Evolutionary conservation across 441 rosid species (phyloP), one percentile per base, ranked within the genome.

Genomic region (Iberis amara): DNA sequence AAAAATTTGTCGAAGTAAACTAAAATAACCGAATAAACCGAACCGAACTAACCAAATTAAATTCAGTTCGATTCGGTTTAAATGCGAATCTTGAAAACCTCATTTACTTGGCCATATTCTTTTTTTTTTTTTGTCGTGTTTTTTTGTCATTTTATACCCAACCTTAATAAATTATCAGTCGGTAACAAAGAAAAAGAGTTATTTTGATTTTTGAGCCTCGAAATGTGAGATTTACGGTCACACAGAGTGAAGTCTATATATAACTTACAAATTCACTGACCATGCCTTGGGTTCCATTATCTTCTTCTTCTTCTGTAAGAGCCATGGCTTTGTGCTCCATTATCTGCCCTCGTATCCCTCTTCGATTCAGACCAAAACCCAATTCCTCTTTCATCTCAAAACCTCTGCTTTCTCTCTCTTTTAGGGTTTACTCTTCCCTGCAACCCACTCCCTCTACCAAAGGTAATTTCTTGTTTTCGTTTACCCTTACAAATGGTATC

Each of bases 281-380:
- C 47, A 60, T 48, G 67, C 18, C 37, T 32, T 61, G 26, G 10
- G 31, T 23, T 40, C 51, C 49, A 36, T 54, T 12, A 62, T 69
- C 69, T 60, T 62, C 76, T 56, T 60, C 65, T 59, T 43, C 65
- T 59, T 72, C 74, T 59, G 43, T 70, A 52, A 42, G 68, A 12
- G 69, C 81, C 59, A 81, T 85, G 87, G 80, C 81, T 26, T 52
- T 73, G 61, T 70, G 74, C 72, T 79, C 85, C 6, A 68, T 73
- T 67, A 80, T 80, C 54, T 73, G 76, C 68, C 76, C 92, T 62
- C 79, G 56, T 8, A 31, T 85, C 36, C 70, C 95, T 41, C 10
- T 11, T 59, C 53, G 41, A 40, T 76, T 75, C 32, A 52, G 63
- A 66, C 42, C 70, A 11, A 77, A 35, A 41, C 74, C 82, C 79